Evolutionary conservation across 2,329 filamentous ascomycete species (phyloP).

Genomic region (Juglanconis oblonga): DNA sequence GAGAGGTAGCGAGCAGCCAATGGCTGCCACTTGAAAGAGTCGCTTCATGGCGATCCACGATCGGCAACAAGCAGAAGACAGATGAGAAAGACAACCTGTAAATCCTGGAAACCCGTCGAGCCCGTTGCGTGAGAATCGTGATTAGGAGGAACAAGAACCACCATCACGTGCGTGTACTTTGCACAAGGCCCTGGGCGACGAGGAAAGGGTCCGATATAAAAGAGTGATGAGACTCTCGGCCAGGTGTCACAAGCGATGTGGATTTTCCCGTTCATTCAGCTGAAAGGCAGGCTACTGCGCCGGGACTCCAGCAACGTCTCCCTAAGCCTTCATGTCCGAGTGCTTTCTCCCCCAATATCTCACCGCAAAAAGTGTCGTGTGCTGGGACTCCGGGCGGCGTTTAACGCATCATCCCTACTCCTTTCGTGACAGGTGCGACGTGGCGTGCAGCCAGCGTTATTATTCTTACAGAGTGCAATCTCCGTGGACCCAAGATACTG

Average conservation of each 20-base stretch:
- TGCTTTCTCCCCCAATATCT: no score
- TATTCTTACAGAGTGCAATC: no score
- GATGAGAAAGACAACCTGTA: not conserved
- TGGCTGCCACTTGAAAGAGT: slow-evolving; percentile 1
- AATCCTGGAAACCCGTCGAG: not conserved
- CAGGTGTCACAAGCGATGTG: not conserved
- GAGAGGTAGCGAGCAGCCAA: not conserved
- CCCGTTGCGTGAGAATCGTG: not conserved
- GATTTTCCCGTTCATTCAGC: not conserved
- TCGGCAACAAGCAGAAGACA: not conserved
- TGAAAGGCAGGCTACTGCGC: not conserved
- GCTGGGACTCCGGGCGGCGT: no score
- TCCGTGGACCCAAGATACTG: no score
- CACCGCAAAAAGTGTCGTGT: no score
- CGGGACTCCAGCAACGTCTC: not conserved
- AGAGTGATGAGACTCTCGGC: not conserved
- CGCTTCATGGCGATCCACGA: not conserved
- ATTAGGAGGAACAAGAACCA: not conserved
- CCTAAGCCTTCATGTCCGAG: not conserved
- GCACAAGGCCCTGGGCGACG: not conserved
- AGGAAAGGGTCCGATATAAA: not conserved
- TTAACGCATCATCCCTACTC: no score
- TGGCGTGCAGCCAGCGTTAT: no score
- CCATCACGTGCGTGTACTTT: not conserved
- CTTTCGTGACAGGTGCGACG: no score